Base-by-base conservation (phyloP, 164 flowering plant genomes). In the Chimonanthus praecox region DNA sequence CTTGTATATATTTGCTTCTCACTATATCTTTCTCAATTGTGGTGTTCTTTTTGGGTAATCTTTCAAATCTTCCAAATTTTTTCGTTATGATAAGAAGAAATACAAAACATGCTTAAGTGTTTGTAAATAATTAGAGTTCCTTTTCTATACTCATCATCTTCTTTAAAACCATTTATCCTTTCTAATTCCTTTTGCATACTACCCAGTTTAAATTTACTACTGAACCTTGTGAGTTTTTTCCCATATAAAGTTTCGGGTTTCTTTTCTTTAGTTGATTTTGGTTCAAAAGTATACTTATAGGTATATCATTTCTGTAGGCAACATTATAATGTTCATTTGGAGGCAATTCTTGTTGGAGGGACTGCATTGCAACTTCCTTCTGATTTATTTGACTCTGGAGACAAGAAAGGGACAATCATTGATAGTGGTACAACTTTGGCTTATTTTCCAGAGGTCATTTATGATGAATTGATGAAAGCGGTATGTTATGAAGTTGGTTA, bases 401-500 rank as follows among this genome's bases (percentile, higher is more conserved):
- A 70, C 10, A 69, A 71, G 20, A 84, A 74, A 77, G 93, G 91
- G 71, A 83, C 98, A 51, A 88, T 95, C 48, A 85, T 95, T 75
- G 99, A 95, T 75, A 93, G 98, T 78, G 99, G 99, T 64, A 92
- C 98, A 77, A 95, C 99, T 45, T 81, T 95, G 86, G 90, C 98
- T 1, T 93, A 93, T 82, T 83, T 95, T 79, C 92, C 98, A 43
- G 78, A 77, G 8, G 80, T 45, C 16, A 81, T 88, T 74, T 95
- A 85, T 75, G 75, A 78, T 0, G 80, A 85, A 67, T 46, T 95
- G 49, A 77, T 90, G 43, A 54, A 47, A 2, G 64, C 69, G 58
- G 76, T 73, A 47, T 46, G 48, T 4, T 64, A 7, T 50, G 64
- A 51, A 44, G 58, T 46, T 46, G 13, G n/a, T 20, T 48, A 21